phyloP scores from a whole-genome alignment of 768 basidiomycete species.

The Kwoniella bestiolae region DNA sequence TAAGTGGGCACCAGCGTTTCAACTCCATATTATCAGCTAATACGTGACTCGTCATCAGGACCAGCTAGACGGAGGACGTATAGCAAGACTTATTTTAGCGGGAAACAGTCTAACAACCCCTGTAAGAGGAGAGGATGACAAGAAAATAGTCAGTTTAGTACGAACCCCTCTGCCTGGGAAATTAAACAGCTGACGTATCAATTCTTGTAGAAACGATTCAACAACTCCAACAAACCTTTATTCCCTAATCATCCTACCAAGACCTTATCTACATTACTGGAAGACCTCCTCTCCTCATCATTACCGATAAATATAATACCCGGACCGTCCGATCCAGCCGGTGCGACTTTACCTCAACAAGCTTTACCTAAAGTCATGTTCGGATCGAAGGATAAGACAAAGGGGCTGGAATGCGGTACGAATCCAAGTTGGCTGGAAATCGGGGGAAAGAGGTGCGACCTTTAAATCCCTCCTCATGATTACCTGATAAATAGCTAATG shows the following conservation, averaged over 20 bases:
- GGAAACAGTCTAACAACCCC: slow-evolving; percentile 79
- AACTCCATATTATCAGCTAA: slow-evolving; percentile 20
- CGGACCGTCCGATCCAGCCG: slow-evolving; percentile 84
- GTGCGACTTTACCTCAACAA: slow-evolving; percentile 89
- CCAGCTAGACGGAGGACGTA: slow-evolving; percentile 68
- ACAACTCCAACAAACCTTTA: slow-evolving; percentile 52
- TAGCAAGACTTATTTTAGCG: slow-evolving; percentile 83
- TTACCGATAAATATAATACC: slow-evolving; percentile 88
- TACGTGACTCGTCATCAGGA: slow-evolving; percentile 57
- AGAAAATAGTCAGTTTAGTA: slow-evolving; percentile 50
- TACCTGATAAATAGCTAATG: too few species aligned
- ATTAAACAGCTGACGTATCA: too few species aligned
- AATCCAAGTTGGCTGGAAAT: slow-evolving; percentile 87
- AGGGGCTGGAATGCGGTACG: slow-evolving; percentile 72
- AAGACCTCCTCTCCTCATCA: slow-evolving; percentile 70
- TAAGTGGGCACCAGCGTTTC: slow-evolving; percentile 26
- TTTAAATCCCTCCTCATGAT: too few species aligned
- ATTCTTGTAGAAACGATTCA: slow-evolving; percentile 57
- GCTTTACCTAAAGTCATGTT: slow-evolving; percentile 91
- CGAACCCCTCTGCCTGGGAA: too few species aligned
- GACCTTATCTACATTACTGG: slow-evolving; percentile 70
- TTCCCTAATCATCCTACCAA: slow-evolving; percentile 78
- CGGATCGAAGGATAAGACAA: slow-evolving; percentile 63
- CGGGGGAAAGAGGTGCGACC: slow-evolving; percentile 61
- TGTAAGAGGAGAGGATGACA: slow-evolving; percentile 57